Evolutionary conservation across 1,284 basidiomycete genomes (phyloP).

Genomic region (Pseudozyma flocculosa): DNA sequence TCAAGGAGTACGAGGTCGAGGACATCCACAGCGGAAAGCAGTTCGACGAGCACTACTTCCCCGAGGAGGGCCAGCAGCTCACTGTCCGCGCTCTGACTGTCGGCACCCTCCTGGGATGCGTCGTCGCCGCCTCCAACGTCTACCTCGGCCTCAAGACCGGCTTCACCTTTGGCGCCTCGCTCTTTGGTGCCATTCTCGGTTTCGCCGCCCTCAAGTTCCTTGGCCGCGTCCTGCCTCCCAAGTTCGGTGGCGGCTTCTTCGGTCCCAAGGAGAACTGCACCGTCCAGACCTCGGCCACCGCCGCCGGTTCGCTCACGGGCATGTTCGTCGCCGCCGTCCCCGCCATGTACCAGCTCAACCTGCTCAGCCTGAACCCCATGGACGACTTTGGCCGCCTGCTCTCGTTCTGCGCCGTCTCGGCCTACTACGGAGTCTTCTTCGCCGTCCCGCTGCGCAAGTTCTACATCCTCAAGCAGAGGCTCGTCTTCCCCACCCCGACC

Average conservation of each 20-base stretch:
- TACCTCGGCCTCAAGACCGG: slow-evolving; percentile 72
- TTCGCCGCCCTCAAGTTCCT: slow-evolving; percentile 69
- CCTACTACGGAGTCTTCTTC: slow-evolving; percentile 71
- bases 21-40: slow-evolving; percentile 29
- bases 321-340: slow-evolving; percentile 69
- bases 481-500: slow-evolving; percentile 70
- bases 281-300: slow-evolving; percentile 49
- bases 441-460: slow-evolving; percentile 68
- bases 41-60: slow-evolving; percentile 36
- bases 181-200: slow-evolving; percentile 70
- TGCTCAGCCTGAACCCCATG: slow-evolving; percentile 30
- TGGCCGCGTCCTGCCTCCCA: slow-evolving; percentile 63
- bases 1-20: slow-evolving; percentile 20
- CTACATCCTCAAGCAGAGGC: slow-evolving; percentile 70
- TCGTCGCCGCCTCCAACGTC: slow-evolving; percentile 68
- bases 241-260: slow-evolving; percentile 66
- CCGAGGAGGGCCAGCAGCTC: slow-evolving; percentile 28
- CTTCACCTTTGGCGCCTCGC: slow-evolving; percentile 66
- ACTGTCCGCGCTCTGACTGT: slow-evolving; percentile 64
- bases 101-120: slow-evolving; percentile 66
- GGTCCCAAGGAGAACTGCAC: slow-evolving; percentile 70
- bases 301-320: slow-evolving; percentile 60
- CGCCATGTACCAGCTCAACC: slow-evolving; percentile 66
- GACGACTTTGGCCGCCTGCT: slow-evolving; percentile 58
- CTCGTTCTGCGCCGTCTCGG: slow-evolving; percentile 65